phyloP scores from a whole-genome alignment of 2,329 filamentous ascomycete genomes.

The Cordyceps tenuipes region DNA sequence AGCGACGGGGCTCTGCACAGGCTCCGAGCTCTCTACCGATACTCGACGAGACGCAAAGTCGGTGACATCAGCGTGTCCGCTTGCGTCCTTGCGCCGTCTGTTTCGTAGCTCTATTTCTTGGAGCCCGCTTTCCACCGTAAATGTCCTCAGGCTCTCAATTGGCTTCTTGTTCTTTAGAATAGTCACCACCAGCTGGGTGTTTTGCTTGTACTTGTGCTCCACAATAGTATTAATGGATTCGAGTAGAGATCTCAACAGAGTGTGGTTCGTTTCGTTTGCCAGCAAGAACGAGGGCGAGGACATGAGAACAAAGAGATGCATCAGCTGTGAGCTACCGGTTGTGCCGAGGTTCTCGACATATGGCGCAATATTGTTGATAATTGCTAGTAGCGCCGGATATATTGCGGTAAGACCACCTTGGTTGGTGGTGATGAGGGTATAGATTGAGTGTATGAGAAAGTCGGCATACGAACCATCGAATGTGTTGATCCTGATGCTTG shows the following conservation, averaged over 20 bases:
- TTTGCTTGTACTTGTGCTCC: conserved; percentile 78
- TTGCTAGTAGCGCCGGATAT: conserved; percentile 82
- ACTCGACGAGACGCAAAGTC: conserved; percentile 45
- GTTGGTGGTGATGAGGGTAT: conserved; percentile 81
- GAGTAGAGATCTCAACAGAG: conserved; percentile 69
- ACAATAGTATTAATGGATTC: conserved; percentile 85
- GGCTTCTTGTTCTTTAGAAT: conserved; percentile 72
- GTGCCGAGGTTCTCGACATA: conserved; percentile 71
- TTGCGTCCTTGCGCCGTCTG: conserved; percentile 58
- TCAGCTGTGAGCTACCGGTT: conserved; percentile 67
- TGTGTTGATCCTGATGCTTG: conserved; percentile 69
- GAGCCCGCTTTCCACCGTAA: conserved; percentile 86
- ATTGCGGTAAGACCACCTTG: conserved; percentile 86
- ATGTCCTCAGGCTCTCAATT: conserved; percentile 76
- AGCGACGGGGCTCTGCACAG: conserved; percentile 36
- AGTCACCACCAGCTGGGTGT: conserved; percentile 71
- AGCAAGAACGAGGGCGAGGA: conserved; percentile 87
- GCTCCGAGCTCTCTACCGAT: conserved; percentile 61
- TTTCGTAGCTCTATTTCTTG: conserved; percentile 81
- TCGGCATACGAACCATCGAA: conserved; percentile 91
- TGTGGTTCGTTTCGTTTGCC: conserved; percentile 85
- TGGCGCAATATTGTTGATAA: conserved; percentile 88
- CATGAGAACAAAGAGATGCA: conserved; percentile 88
- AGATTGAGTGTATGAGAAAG: conserved; percentile 91
- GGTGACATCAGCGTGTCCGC: conserved; percentile 39